These are phyloP conservation scores for Hysterium pulicare DNA, from an alignment of 2,329 filamentous ascomycete genomes.

Conservation along the genomic window DNA sequence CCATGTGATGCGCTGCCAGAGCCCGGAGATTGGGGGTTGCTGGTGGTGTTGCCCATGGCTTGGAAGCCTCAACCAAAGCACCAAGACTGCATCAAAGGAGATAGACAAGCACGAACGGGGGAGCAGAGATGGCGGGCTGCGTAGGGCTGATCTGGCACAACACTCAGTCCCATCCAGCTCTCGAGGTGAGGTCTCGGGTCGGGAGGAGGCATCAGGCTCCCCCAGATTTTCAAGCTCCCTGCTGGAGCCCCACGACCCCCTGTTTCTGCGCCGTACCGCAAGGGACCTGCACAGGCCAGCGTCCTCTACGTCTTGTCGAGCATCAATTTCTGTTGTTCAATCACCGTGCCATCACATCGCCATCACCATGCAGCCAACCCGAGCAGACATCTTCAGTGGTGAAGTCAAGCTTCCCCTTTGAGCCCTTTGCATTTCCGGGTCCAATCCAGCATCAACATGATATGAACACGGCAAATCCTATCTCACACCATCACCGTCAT, in stretches of 20 bases:
- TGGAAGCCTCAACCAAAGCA: background rate
- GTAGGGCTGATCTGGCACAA: conserved; percentile 3
- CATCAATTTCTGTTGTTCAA: background rate
- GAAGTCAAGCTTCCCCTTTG: too few relatives aligned
- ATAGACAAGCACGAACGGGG: background rate
- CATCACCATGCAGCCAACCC: background rate
- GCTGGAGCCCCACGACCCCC: background rate
- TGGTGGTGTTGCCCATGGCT: conserved; percentile 32
- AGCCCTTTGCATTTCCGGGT: too few relatives aligned
- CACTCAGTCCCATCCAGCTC: background rate
- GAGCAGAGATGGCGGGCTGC: background rate
- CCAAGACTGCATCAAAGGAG: background rate
- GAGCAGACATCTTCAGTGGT: too few relatives aligned
- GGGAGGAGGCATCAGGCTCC: background rate
- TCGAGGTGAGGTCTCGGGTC: conserved; percentile 1
- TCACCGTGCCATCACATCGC: background rate
- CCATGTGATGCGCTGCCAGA: conserved; percentile 11
- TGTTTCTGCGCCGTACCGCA: background rate
- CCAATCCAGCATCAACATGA: background rate
- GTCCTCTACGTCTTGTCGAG: conserved; percentile 4
- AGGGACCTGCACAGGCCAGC: conserved; percentile 11
- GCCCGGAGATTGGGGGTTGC: conserved; percentile 14
- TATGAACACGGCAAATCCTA: background rate
- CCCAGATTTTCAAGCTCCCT: conserved; percentile 6
- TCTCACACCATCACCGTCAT: conserved; percentile 23